Conservation (phyloP, 352 stramenopile species). For the Pythium sp. region DNA sequence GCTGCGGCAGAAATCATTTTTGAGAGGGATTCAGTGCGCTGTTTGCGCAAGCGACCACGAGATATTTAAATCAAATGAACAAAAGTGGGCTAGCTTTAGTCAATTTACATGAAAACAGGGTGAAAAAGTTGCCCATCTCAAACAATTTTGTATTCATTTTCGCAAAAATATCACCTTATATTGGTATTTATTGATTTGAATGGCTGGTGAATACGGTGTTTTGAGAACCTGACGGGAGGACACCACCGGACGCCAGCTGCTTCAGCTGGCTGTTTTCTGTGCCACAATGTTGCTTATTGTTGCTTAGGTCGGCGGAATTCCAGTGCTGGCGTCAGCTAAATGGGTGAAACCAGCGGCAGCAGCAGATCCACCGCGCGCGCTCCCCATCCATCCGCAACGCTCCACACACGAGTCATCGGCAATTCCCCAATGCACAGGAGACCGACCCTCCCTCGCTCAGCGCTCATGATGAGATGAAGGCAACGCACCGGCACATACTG, state of each 20-base stretch:
- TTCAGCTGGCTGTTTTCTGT: neutral
- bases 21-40: neutral
- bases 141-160: neutral
- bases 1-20: neutral
- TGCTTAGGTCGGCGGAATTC: conserved; percentile 1
- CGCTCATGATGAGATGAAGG: neutral
- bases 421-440: neutral
- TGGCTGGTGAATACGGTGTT: neutral
- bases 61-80: neutral
- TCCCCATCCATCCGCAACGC: neutral
- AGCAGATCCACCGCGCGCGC: neutral
- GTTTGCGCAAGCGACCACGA: conserved; percentile 8
- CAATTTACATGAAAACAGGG: neutral
- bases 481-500: neutral
- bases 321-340: neutral
- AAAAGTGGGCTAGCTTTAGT: neutral
- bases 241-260: conserved; percentile 1
- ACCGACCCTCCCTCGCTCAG: neutral
- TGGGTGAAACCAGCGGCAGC: neutral
- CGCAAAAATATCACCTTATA: neutral
- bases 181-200: neutral
- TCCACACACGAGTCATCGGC: neutral
- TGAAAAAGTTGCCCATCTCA: neutral
- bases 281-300: conserved; percentile 7
- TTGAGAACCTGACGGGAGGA: conserved; percentile 3